These are phyloP conservation scores for Ascochyta koolunga DNA, from an alignment of 2,329 filamentous ascomycete species.

Conservation along the genomic window DNA sequence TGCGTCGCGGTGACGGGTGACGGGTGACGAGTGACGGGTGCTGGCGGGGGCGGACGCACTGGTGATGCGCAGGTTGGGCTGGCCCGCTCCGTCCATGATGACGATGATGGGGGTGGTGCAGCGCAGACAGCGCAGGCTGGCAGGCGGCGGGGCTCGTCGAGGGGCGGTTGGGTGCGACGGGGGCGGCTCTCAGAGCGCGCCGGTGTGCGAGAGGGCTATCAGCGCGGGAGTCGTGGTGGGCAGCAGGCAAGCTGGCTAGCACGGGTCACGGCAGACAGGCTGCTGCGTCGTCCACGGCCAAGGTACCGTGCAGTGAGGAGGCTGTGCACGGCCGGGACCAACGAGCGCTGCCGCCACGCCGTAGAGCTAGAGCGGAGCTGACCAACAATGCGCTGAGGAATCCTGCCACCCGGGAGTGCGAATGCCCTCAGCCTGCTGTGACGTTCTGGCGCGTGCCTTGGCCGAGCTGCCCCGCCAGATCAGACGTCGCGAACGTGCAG, in stretches of 20 bases:
- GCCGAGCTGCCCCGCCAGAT: conserved; percentile 26
- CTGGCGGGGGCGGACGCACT: conserved; percentile 63
- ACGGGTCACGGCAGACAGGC: conserved; percentile 8
- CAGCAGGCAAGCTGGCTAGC: neutral
- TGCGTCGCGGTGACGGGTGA: neutral
- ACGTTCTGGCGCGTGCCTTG: conserved; percentile 13
- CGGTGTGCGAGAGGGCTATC: conserved; percentile 12
- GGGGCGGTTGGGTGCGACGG: conserved; percentile 1
- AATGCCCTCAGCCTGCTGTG: too few species aligned
- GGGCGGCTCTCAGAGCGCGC: conserved; percentile 44
- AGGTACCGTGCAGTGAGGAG: conserved; percentile 26
- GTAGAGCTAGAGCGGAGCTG: conserved; percentile 22
- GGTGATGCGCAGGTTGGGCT: conserved; percentile 87
- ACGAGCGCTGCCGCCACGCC: conserved; percentile 20
- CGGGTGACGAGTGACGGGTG: neutral
- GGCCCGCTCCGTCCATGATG: conserved; percentile 56
- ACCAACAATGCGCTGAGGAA: conserved; percentile 17
- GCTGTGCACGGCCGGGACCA: conserved; percentile 40
- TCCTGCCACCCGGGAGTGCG: too few species aligned
- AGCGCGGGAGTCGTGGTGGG: neutral
- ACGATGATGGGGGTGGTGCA: neutral
- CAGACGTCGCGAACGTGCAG: neutral
- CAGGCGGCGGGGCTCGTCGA: neutral
- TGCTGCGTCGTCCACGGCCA: conserved; percentile 22
- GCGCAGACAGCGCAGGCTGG: conserved; percentile 2